Percentiles rank a stretch among this genome's conserved stretches.
These are phyloP conservation scores for Phytophthora multivora DNA, from an alignment of 352 stramenopile species.

Conservation along the genomic window DNA sequence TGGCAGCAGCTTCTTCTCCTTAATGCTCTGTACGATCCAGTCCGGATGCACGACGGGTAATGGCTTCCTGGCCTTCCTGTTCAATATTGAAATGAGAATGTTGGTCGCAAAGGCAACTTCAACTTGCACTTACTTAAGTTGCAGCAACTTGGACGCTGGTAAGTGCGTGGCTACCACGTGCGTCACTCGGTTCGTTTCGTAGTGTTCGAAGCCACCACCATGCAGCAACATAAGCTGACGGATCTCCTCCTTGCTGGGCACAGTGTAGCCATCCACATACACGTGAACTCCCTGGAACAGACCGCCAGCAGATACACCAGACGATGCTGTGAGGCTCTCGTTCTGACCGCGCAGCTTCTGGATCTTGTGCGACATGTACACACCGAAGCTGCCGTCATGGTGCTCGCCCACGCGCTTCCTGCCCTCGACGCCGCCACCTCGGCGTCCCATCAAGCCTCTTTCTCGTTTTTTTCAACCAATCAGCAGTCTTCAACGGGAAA, in stretches of 20 bases:
- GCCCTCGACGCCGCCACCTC: slow-evolving; percentile 23
- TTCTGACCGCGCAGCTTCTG: slow-evolving; percentile 87
- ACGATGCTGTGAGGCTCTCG: slow-evolving; percentile 29
- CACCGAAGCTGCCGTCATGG: slow-evolving; percentile 84
- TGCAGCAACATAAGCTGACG: slow-evolving; percentile 75
- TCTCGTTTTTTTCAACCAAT: slow-evolving; percentile 15
- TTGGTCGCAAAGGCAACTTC: slow-evolving; percentile 10
- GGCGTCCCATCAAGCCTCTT: slow-evolving; percentile 12
- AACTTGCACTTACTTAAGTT: slow-evolving; percentile 71
- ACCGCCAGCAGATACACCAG: background rate
- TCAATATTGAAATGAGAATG: background rate
- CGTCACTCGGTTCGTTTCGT: slow-evolving; percentile 84
- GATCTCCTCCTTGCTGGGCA: slow-evolving; percentile 86
- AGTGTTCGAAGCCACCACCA: slow-evolving; percentile 89
- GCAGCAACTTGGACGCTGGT: slow-evolving; percentile 81
- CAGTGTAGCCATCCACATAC: slow-evolving; percentile 89
- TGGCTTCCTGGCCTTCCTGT: slow-evolving; percentile 58
- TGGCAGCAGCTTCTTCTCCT: slow-evolving; percentile 67
- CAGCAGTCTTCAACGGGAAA: background rate
- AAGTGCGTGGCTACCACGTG: slow-evolving; percentile 90
- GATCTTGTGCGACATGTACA: slow-evolving; percentile 94
- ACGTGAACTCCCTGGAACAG: slow-evolving; percentile 84
- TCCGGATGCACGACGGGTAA: slow-evolving; percentile 86
- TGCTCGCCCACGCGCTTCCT: slow-evolving; percentile 79
- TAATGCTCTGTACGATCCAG: slow-evolving; percentile 93